Evolutionary conservation across 176 grass and related monocot species (phyloP), one percentile per base, ranked within the genome.

Genomic region (Ampelocalamus luodianensis): DNA sequence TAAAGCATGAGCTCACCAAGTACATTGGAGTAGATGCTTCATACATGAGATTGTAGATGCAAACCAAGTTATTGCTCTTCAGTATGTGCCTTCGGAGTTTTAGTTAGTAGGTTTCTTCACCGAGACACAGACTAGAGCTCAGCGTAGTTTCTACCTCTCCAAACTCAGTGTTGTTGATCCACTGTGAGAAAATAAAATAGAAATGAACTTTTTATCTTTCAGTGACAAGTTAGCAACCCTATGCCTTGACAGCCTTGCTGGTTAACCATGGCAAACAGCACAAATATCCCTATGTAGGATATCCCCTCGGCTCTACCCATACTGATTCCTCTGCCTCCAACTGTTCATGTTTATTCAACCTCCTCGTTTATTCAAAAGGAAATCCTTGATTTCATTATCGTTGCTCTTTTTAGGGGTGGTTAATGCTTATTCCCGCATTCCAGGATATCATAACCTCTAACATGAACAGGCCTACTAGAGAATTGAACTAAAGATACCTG

Each of bases 401-500:
- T 20, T 49, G 55, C 15, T 75, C 34, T 50, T 27, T 63, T 53
- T 18, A 53, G 1, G 16, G 50, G n/a, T 7, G 8, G 2, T 45
- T 15, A 46, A 24, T 45, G 17, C n/a, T 72, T 27, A 5, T 48
- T 72, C 5, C 69, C 12, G 6, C n/a, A 23, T 72, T 72, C 22
- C 11, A 72, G 37, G 11, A 27, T 72, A 72, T 18, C 42, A 48
- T 48, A 13, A 16, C 23, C 42, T 27, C 12, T 46, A 65, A 49
- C 44, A 67, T 53, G 29, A 54, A 39, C 46, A 39, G 24, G 1
- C 34, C 36, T 37, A 4, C 37, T 24, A 71, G 37, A 65, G 12
- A 71, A 55, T 71, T 71, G 50, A 71, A 82, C 79, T 82, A 13
- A 70, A 43, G 24, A 20, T 58, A 43, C 53, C 15, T 59, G 64